A percentile compares a stretch with the other conserved stretches of the same genome.
Evolutionary conservation across 1,139 yeast species (phyloP).

Genomic region (Starmera stellimalicola): DNA sequence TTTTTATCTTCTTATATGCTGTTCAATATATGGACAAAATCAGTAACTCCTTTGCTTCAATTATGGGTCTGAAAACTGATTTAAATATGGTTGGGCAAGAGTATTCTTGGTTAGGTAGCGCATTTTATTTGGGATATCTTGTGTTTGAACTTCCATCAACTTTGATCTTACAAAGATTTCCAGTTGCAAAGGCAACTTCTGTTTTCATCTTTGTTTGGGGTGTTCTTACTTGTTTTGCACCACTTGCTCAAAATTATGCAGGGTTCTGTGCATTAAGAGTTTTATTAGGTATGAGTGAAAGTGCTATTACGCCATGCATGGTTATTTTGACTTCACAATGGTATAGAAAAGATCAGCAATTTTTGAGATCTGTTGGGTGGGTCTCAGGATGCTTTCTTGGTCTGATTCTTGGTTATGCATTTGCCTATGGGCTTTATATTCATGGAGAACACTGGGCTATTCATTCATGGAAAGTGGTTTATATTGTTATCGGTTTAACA

Average conservation of each 20-base stretch:
- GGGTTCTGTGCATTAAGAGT: constrained; percentile 22
- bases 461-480: constrained; percentile 37
- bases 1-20: background rate
- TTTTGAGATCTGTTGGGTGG: constrained; percentile 37
- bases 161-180: constrained; percentile 29
- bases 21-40: constrained; percentile 26
- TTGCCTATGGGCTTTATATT: constrained; percentile 36
- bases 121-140: constrained; percentile 11
- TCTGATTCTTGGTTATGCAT: constrained; percentile 25
- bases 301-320: constrained; percentile 13
- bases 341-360: constrained; percentile 42
- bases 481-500: constrained; percentile 35
- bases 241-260: constrained; percentile 30
- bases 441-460: constrained; percentile 24
- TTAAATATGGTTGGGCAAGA: constrained; percentile 2
- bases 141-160: constrained; percentile 6
- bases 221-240: constrained; percentile 30
- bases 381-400: constrained; percentile 45
- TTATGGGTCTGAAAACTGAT: constrained; percentile 22
- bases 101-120: constrained; percentile 14
- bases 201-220: constrained; percentile 40
- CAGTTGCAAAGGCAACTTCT: constrained; percentile 31
- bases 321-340: constrained; percentile 39
- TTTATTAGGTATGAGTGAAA: background rate
- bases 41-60: constrained; percentile 28